These are phyloP conservation scores for Epicoccum sorghinum DNA, from an alignment of 2,329 filamentous ascomycete genomes.

Conservation along the genomic window DNA sequence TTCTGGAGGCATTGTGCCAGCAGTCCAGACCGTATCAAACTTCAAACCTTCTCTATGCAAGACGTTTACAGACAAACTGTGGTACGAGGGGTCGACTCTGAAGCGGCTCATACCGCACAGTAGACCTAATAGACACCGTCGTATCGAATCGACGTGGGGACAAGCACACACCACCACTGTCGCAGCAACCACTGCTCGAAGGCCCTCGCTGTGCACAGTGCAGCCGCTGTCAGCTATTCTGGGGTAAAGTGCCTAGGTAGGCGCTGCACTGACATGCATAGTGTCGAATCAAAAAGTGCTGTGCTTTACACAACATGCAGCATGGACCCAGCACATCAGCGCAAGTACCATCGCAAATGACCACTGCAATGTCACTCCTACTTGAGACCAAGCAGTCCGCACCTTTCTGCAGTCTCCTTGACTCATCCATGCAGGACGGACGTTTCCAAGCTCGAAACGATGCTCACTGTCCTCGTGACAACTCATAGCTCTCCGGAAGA, in stretches of 20 bases:
- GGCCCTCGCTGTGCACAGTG: conserved; percentile 2
- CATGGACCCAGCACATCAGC: conserved; percentile 13
- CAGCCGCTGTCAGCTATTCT: conserved; percentile 15
- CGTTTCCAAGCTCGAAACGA: conserved; percentile 15
- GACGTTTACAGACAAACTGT: neutral
- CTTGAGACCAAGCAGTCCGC: neutral
- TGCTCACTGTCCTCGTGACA: conserved; percentile 24
- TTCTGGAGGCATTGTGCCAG: neutral
- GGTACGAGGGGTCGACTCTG: neutral
- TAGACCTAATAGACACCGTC: neutral
- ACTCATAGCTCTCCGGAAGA: conserved; percentile 22
- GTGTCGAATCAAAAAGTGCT: conserved; percentile 5
- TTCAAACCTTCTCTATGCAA: conserved; percentile 3
- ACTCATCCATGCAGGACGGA: conserved; percentile 7
- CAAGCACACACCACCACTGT: conserved; percentile 17
- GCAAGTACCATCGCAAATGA: neutral
- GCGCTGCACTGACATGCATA: conserved; percentile 25
- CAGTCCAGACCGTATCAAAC: conserved; percentile 4
- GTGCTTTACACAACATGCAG: conserved; percentile 8
- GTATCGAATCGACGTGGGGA: conserved; percentile 9
- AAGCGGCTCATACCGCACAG: neutral
- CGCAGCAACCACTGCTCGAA: conserved; percentile 9
- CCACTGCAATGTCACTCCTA: conserved; percentile 4
- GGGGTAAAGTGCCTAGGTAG: conserved; percentile 11
- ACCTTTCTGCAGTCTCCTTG: conserved; percentile 6